Conservation (phyloP, 768 basidiomycete species). For the Pisolithus microcarpus region DNA sequence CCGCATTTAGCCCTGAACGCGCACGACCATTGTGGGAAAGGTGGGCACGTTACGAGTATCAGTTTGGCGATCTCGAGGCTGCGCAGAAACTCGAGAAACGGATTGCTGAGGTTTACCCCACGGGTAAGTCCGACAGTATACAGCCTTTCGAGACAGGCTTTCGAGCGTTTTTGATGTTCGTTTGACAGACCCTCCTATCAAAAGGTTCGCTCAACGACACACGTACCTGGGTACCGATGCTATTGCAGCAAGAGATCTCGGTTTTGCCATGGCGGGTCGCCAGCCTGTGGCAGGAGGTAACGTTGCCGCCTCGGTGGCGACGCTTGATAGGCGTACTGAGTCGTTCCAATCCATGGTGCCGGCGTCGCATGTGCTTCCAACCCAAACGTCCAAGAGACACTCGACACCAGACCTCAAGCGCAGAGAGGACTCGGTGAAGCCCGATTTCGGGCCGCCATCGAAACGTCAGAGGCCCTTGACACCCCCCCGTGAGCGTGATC, state of each 20-base stretch:
- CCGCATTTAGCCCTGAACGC: slow-evolving; percentile 67
- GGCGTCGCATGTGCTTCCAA: slow-evolving; percentile 18
- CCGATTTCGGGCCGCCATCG: slow-evolving; percentile 32
- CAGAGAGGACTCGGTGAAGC: slow-evolving; percentile 36
- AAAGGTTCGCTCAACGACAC: slow-evolving; percentile 83
- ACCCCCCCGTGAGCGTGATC: slow-evolving; percentile 45
- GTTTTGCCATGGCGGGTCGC: slow-evolving; percentile 51
- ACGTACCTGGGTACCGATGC: slow-evolving; percentile 70
- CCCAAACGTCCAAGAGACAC: slow-evolving; percentile 24
- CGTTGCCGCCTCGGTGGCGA: slow-evolving; percentile 10
- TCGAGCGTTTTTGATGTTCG: background rate
- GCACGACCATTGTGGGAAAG: slow-evolving; percentile 90
- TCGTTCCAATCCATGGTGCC: slow-evolving; percentile 29
- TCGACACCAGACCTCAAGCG: slow-evolving; percentile 32
- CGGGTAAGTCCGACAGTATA: slow-evolving; percentile 42
- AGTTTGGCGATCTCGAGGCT: slow-evolving; percentile 86
- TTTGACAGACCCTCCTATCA: slow-evolving; percentile 73
- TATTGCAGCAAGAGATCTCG: slow-evolving; percentile 84
- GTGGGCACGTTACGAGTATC: slow-evolving; percentile 94
- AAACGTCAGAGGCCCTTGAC: slow-evolving; percentile 42
- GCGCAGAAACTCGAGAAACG: slow-evolving; percentile 85
- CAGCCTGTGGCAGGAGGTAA: slow-evolving; percentile 15
- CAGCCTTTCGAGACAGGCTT: background rate
- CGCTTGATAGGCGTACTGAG: slow-evolving; percentile 31
- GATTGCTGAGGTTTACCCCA: slow-evolving; percentile 80